Base-by-base conservation (phyloP, 2,329 filamentous ascomycete species). In the Fusarium drepaniforme region DNA sequence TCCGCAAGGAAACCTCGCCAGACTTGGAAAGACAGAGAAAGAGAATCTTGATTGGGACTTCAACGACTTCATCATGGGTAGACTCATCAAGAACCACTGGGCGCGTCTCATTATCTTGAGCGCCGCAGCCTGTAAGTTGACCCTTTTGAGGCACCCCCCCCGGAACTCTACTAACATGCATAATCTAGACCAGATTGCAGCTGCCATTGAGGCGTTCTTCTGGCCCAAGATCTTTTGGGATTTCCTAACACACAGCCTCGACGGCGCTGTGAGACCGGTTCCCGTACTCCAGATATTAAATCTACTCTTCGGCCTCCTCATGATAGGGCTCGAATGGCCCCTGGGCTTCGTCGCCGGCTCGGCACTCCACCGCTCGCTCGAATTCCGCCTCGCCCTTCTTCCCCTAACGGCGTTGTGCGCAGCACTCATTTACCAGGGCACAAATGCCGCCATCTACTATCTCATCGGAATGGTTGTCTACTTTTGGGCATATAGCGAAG, bases 221-320 rank as follows among this genome's bases (percentile, higher is more conserved):
- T 99, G 96, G 95, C 97, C 97, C 76, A 99, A 99, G 84, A 93
- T 99, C 81, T 97, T 99, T 86, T 99, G 94, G 93, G 97, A 99
- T 85, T 98, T 98, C 83, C 85, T 97, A 76, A 98, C 96, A 71
- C 95, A 94, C 81, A 95, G 94, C 79, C 91, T 99, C 78, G 94
- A 99, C 81, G 89, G 87, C 66, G 94, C 93, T 59, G 94, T 98
- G 72, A 95, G 93, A 80, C 96, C 96, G 1, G 83, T 97, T n/a
- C 97, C 97, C 2, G 87, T 95, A 61, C 88, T 99, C 18, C 97
- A 99, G 83, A 94, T 93, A 80, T 89, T 98, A 85, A 99, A 99
- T 81, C 86, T 99, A 28, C 25, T 98, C 53, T 88, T 97, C 80
- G 96, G 94, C 18, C 78, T 98, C 68, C 82, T 93, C 73, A 92